A percentile compares a stretch with the other conserved stretches of the same genome.
phyloP scores from a whole-genome alignment of 169 alveolate genomes.

The Eimeria necatrix region DNA sequence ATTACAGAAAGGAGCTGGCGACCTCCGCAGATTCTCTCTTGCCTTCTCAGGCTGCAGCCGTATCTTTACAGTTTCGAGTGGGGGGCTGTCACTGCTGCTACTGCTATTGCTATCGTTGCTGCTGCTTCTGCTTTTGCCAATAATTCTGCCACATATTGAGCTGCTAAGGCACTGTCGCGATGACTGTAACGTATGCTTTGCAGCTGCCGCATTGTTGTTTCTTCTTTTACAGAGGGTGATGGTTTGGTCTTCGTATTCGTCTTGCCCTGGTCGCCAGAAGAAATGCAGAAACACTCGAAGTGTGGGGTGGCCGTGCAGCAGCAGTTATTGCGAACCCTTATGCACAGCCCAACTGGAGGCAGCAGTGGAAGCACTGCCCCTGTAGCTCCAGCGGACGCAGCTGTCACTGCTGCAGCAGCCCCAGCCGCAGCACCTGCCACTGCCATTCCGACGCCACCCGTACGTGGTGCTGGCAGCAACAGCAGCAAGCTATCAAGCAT shows the following conservation, averaged over 20 bases:
- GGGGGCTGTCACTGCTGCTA: slow-evolving; percentile 13
- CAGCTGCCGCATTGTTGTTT: not conserved
- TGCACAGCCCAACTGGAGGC: not conserved
- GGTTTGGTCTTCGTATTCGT: slow-evolving; percentile 23
- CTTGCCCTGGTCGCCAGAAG: slow-evolving; percentile 28
- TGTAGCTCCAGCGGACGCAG: not conserved
- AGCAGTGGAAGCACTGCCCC: not conserved
- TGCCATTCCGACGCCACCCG: not conserved
- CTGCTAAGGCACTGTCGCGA: not conserved
- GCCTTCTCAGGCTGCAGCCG: slow-evolving; percentile 61
- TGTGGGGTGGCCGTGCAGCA: slow-evolving; percentile 38
- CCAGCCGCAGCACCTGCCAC: not conserved
- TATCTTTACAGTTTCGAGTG: slow-evolving; percentile 28
- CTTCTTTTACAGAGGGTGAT: slow-evolving; percentile 15
- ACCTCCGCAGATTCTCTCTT: slow-evolving; percentile 17
- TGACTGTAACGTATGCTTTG: not conserved
- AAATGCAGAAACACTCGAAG: slow-evolving; percentile 40
- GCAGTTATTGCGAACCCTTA: not conserved
- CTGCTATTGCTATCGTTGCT: not conserved
- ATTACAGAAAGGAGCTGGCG: not conserved
- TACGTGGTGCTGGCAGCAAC: not conserved
- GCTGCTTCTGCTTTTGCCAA: not conserved
- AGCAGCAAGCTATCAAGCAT: slow-evolving; percentile 28
- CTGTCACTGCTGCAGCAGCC: not conserved
- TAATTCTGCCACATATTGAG: not conserved